These are phyloP conservation scores for Teratosphaeria viscida DNA, from an alignment of 2,329 filamentous ascomycete species.

Conservation along the genomic window DNA sequence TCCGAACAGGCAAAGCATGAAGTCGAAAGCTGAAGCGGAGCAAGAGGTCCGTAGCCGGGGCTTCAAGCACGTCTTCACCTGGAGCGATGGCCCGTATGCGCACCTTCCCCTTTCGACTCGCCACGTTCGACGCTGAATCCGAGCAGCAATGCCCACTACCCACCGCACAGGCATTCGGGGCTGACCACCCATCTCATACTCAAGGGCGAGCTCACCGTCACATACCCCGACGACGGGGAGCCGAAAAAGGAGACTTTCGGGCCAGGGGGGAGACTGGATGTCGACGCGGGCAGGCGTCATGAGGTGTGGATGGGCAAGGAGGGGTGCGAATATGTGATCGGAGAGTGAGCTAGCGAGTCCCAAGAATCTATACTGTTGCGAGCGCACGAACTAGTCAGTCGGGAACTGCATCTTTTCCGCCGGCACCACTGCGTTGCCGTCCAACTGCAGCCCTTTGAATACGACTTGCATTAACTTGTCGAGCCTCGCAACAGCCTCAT, in stretches of 20 bases:
- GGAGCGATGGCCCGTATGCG: constrained; percentile 55
- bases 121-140: neutral
- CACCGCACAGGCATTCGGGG: constrained; percentile 53
- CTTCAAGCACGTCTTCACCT: constrained; percentile 59
- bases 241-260: constrained; percentile 47
- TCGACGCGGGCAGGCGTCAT: constrained; percentile 51
- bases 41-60: constrained; percentile 58
- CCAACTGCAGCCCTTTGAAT: constrained; percentile 16
- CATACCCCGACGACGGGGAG: constrained; percentile 48
- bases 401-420: constrained; percentile 10
- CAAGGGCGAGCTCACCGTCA: constrained; percentile 41
- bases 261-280: constrained; percentile 52
- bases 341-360: constrained; percentile 31
- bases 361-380: neutral
- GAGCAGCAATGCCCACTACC: constrained; percentile 55
- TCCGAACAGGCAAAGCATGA: neutral
- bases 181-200: constrained; percentile 62
- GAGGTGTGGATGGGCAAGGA: constrained; percentile 56
- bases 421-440: constrained; percentile 15
- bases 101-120: neutral
- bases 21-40: constrained; percentile 30
- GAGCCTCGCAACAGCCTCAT: constrained; percentile 49
- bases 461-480: constrained; percentile 43
- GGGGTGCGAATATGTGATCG: constrained; percentile 58
- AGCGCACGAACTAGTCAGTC: constrained; percentile 1